Base-by-base conservation (phyloP, 2,329 filamentous ascomycete genomes). In the Talaromyces sp. region DNA sequence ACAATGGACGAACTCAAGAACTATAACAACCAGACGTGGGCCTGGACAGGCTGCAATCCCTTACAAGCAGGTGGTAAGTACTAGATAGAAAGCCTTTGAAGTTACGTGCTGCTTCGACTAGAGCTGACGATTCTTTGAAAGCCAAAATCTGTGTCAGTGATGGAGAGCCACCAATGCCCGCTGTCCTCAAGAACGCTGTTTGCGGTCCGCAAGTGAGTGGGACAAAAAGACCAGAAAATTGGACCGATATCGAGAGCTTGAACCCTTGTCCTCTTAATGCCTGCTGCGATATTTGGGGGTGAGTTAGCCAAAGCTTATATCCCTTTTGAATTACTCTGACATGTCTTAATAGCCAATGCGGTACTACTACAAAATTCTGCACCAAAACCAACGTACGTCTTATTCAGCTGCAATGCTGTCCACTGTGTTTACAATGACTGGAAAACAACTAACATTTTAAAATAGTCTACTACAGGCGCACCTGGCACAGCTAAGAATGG, bases 281-380 rank as follows among this genome's bases (percentile, higher is more conserved):
- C 7, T 44, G 41, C 24, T 44, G 41, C 17, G n/a, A 44, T 44
- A 13, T 33, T 4, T 44, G 41, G 41, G 41, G 41, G n/a, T n/a
- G n/a, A n/a, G n/a, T n/a, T n/a, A n/a, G n/a, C n/a, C n/a, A n/a
- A n/a, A n/a, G n/a, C n/a, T n/a, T n/a, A n/a, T n/a, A n/a, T n/a
- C n/a, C n/a, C n/a, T n/a, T n/a, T n/a, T n/a, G n/a, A n/a, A n/a
- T n/a, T n/a, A n/a, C n/a, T n/a, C n/a, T n/a, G n/a, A n/a, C n/a
- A n/a, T n/a, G n/a, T n/a, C n/a, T n/a, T n/a, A n/a, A n/a, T n/a
- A n/a, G n/a, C 2, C 41, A 44, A 32, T 44, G 41, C 17, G 41
- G 41, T 30, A 44, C 17, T 7, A 44, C 41, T 7, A 9, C 10
- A 8, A 27, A 44, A 2, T 44, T 44, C n/a, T 44, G 41, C 11